Evolutionary conservation across 306 rosid genomes (phyloP), one percentile per base, ranked within the genome.

Genomic region (Morella rubra): DNA sequence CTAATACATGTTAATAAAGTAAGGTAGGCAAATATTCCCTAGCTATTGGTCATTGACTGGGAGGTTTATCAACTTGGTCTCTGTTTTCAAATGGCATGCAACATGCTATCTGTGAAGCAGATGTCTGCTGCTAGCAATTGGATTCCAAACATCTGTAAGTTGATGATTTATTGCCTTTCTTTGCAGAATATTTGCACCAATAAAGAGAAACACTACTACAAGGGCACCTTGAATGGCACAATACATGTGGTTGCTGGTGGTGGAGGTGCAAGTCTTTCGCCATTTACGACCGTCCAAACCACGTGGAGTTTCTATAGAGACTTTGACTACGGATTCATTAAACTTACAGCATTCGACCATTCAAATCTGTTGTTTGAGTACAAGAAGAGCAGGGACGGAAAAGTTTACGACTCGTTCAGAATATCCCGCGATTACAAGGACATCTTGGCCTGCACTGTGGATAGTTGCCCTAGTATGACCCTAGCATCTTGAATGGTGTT

Each of bases 201-300:
- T 14, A 22, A 88, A 69, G 95, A 92, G 92, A 92, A 90, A 82
- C 69, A 85, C 78, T 9, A 56, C 66, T 95, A 92, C 61, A 84
- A 82, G 73, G 96, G 98, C 69, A 51, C 77, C 68, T 80, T 92
- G 87, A 86, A 95, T 68, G 98, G 98, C 51, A 95, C 98, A 68
- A 95, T 95, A 77, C 98, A 95, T 73, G 89, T 85, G 37, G 98
- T 90, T 70, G 97, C 89, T 13, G 96, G 98, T 1, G 97, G 98
- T 59, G 98, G 91, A 79, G 98, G 97, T 70, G 95, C 98, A 50
- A 72, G 96, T 52, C 92, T 95, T 62, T 82, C 91, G 40, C 58
- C 80, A 14, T 95, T 95, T 84, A 83, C 93, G 9, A 76, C 91
- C 16, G 77, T 90, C 64, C 75, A 88, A 84, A 92, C 97, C 8